Percentiles rank a stretch among this genome's conserved stretches.
phyloP scores from a whole-genome alignment of 768 basidiomycete species.

The Leccinum boreale region DNA sequence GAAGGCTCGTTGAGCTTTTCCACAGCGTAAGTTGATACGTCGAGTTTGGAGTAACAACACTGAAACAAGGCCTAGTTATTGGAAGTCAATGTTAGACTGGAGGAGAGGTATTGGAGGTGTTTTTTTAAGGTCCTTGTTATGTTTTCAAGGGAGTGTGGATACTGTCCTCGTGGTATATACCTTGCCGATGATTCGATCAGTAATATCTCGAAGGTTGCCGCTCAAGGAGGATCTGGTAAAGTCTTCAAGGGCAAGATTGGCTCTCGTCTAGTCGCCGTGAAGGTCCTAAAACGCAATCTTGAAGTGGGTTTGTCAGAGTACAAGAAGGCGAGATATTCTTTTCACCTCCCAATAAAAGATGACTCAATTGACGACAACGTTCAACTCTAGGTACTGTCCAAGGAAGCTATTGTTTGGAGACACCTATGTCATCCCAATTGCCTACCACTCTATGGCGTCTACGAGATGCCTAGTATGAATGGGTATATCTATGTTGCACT shows the following conservation, averaged over 20 bases:
- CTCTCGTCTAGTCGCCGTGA: slow-evolving; percentile 29
- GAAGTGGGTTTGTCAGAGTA: neutral
- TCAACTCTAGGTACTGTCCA: slow-evolving; percentile 20
- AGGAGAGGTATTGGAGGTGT: slow-evolving; percentile 16
- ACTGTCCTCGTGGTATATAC: slow-evolving; percentile 18
- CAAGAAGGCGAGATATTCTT: slow-evolving; percentile 16
- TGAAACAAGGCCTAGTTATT: slow-evolving; percentile 21
- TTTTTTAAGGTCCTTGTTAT: slow-evolving; percentile 18
- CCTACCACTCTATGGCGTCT: slow-evolving; percentile 35
- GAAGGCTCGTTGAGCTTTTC: slow-evolving; percentile 21
- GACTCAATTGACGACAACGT: neutral
- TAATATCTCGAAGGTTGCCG: neutral
- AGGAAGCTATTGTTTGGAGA: slow-evolving; percentile 35
- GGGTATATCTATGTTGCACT: slow-evolving; percentile 22
- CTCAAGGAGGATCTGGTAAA: slow-evolving; percentile 19
- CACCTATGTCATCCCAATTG: slow-evolving; percentile 35
- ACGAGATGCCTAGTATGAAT: slow-evolving; percentile 5
- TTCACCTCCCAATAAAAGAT: neutral
- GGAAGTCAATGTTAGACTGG: slow-evolving; percentile 12
- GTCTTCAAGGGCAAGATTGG: slow-evolving; percentile 19
- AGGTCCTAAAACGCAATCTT: slow-evolving; percentile 8
- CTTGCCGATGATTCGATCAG: slow-evolving; percentile 5
- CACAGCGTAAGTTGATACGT: slow-evolving; percentile 17
- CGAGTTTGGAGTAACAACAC: neutral
- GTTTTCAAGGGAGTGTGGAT: slow-evolving; percentile 18